Conservation (phyloP, 208 protist genomes). For the Wallacemonas collosoma region DNA sequence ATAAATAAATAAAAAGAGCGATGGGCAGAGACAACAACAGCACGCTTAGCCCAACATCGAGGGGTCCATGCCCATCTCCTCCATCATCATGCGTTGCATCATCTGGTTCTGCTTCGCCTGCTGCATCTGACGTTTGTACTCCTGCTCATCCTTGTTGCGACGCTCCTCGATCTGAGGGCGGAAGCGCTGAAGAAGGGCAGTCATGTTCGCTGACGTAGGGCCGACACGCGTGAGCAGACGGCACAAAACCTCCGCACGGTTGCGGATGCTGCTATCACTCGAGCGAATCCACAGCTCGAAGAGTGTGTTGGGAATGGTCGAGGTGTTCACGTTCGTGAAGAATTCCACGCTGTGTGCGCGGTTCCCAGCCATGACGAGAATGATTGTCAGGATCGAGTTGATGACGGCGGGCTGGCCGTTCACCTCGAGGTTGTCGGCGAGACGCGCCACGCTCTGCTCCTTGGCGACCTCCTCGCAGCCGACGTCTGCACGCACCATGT, state of each 20-base stretch:
- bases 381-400: slow-evolving; percentile 70
- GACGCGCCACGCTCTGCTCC: slow-evolving; percentile 54
- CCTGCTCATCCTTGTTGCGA: slow-evolving; percentile 74
- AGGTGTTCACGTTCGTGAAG: slow-evolving; percentile 52
- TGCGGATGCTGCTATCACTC: slow-evolving; percentile 61
- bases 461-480: slow-evolving; percentile 64
- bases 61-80: slow-evolving; percentile 85
- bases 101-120: slow-evolving; percentile 83
- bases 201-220: slow-evolving; percentile 33
- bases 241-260: slow-evolving; percentile 68
- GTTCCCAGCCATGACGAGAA: slow-evolving; percentile 76
- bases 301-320: slow-evolving; percentile 52
- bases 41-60: slow-evolving; percentile 38
- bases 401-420: slow-evolving; percentile 47
- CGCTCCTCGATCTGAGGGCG: slow-evolving; percentile 75
- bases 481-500: slow-evolving; percentile 59
- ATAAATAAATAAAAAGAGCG: no score
- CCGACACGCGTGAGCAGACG: slow-evolving; percentile 58
- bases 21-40: not conserved
- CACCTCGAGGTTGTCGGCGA: slow-evolving; percentile 57
- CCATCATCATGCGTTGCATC: slow-evolving; percentile 91
- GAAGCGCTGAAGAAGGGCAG: slow-evolving; percentile 61
- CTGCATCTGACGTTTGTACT: slow-evolving; percentile 77
- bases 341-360: slow-evolving; percentile 49
- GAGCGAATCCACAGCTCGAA: slow-evolving; percentile 81